Base-by-base conservation (phyloP, 257 asterid genomes). In the Salvia miltiorrhiza region DNA sequence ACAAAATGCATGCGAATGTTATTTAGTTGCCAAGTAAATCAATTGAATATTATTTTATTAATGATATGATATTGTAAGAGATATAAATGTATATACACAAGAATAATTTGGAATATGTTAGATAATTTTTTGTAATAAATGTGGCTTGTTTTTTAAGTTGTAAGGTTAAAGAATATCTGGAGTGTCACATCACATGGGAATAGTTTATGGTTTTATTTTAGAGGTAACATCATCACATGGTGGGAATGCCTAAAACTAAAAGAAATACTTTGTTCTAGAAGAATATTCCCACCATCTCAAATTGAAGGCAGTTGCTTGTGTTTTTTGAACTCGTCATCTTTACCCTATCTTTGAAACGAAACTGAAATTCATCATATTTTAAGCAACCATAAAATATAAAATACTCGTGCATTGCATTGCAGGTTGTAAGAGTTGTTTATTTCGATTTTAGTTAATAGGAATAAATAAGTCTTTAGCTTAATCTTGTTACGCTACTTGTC, bases 261-360 rank as follows among this genome's bases (percentile, higher is more conserved):
- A 48, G 52, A 39, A 61, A 70, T 69, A 30, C 79, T 73, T 74
- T 74, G 81, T 74, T 71, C 82, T 40, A n/a, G 16, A 26, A 53
- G 87, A 77, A 82, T 81, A 87, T 81, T 80, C 89, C 52, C 60
- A 50, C 20, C 40, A 28, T 7, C 0, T 6, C 63, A 40, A 48
- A 12, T 53, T 39, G 41, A 49, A 52, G 7, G 35, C 63, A 67
- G 63, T 73, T n/a, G 17, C 76, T 63, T 69, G 56, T 63, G 67
- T 56, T 14, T 30, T 26, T 52, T 32, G 9, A 65, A 49, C 33
- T 39, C 63, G 5, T 64, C 35, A 12, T 64, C 66, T 54, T 50
- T 9, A 21, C 19, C 3, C 13, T 21, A 20, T 50, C n/a, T 44
- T 4, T 13, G 49, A 44, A 44, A 44, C 8, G 49, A 44, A 41